Conservation (phyloP, 73 alveolate genomes). For the Symbiodinium pilosum region DNA sequence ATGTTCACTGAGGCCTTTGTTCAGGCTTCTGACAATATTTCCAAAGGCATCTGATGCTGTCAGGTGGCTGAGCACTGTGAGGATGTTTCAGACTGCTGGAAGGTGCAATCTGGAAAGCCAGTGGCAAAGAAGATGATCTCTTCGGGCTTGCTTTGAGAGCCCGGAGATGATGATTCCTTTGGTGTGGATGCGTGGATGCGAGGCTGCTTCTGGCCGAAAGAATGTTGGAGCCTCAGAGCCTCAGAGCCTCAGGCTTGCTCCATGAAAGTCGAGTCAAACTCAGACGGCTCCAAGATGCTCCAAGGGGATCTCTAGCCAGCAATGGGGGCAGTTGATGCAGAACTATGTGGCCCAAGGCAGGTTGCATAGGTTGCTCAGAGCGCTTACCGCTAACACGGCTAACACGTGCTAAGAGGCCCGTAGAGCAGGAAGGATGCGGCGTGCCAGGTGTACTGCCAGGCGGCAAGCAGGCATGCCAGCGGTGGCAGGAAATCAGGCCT, state of each 20-base stretch:
- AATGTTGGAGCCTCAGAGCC: too few relatives aligned
- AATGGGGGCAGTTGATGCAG: background rate
- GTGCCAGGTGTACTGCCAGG: slow-evolving; percentile 27
- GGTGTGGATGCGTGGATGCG: too few relatives aligned
- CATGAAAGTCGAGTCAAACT: too few relatives aligned
- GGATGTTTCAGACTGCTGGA: background rate
- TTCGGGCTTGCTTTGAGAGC: too few relatives aligned
- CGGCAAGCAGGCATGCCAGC: background rate
- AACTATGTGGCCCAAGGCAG: background rate
- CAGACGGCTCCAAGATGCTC: too few relatives aligned
- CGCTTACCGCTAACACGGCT: too few relatives aligned
- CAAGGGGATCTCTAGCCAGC: background rate
- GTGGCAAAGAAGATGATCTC: too few relatives aligned
- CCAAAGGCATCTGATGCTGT: background rate
- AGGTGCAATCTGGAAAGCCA: background rate
- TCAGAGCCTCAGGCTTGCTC: too few relatives aligned
- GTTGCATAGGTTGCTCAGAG: background rate
- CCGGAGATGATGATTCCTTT: too few relatives aligned
- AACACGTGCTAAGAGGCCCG: too few relatives aligned
- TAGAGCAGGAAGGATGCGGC: too few relatives aligned
- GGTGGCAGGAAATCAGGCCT: slow-evolving; percentile 5
- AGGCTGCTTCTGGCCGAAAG: background rate
- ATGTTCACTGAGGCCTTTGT: background rate
- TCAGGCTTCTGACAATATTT: background rate
- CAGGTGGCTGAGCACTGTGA: background rate